These are phyloP conservation scores for Daldinia vernicosa DNA, from an alignment of 495 filamentous ascomycete genomes.

Conservation along the genomic window DNA sequence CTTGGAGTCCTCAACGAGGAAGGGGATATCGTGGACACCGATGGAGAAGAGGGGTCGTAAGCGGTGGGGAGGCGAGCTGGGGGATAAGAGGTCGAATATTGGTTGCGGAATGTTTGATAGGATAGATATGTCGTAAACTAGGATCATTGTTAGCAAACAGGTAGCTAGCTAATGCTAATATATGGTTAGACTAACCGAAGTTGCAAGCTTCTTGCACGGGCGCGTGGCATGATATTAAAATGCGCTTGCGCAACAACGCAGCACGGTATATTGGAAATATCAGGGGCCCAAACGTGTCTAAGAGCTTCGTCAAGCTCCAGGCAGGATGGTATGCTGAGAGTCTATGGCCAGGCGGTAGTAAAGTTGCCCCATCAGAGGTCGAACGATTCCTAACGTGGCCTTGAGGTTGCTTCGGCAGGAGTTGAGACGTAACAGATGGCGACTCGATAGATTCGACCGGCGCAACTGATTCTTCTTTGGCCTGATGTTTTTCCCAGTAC, in stretches of 20 bases:
- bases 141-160: slow-evolving; percentile 9
- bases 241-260: slow-evolving; percentile 86
- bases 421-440: slow-evolving; percentile 52
- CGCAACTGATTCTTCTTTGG: slow-evolving; percentile 53
- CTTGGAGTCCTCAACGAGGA: slow-evolving; percentile 66
- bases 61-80: slow-evolving; percentile 66
- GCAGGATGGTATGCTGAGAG: slow-evolving; percentile 86
- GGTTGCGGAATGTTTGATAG: slow-evolving; percentile 79
- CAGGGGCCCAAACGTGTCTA: slow-evolving; percentile 87
- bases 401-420: slow-evolving; percentile 36
- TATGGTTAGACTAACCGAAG: slow-evolving; percentile 69
- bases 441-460: slow-evolving; percentile 64
- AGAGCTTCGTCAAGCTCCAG: slow-evolving; percentile 75
- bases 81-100: slow-evolving; percentile 69
- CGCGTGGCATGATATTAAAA: slow-evolving; percentile 82
- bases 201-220: slow-evolving; percentile 88
- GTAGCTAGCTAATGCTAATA: neutral
- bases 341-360: slow-evolving; percentile 73
- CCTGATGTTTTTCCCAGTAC: slow-evolving; percentile 78
- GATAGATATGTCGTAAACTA: slow-evolving; percentile 94
- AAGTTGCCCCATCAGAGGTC: slow-evolving; percentile 65
- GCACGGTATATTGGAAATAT: slow-evolving; percentile 90
- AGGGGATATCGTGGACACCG: slow-evolving; percentile 90
- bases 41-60: slow-evolving; percentile 88
- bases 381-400: slow-evolving; percentile 64